Evolutionary conservation across 331 rosid genomes (phyloP).

Genomic region (Quercus phellos): DNA sequence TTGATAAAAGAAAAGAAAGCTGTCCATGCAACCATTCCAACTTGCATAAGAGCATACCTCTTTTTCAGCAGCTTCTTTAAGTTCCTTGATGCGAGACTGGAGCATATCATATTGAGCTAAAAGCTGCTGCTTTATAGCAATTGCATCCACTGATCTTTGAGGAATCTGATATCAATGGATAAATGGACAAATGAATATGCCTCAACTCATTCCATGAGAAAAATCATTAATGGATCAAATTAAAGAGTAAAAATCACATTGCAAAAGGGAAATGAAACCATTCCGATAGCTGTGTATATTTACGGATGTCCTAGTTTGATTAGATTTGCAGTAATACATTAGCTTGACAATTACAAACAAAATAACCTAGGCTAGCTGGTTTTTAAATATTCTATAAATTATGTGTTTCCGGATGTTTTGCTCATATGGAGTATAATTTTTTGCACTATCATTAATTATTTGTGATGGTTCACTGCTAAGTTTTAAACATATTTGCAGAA

Average conservation of each 20-base stretch:
- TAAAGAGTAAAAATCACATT: not conserved
- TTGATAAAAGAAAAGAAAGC: not conserved
- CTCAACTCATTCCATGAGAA: slow-evolving; percentile 15
- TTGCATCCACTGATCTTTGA: slow-evolving; percentile 62
- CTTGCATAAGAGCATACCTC: slow-evolving; percentile 50
- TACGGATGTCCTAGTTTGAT: not conserved
- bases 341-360: not conserved
- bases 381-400: not conserved
- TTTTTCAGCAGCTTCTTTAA: slow-evolving; percentile 82
- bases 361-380: not conserved
- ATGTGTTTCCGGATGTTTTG: not conserved
- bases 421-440: not conserved
- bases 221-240: not conserved
- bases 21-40: slow-evolving; percentile 15
- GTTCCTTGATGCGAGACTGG: slow-evolving; percentile 79
- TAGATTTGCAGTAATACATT: not conserved
- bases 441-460: not conserved
- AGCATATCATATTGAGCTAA: slow-evolving; percentile 87
- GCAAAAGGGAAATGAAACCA: slow-evolving; percentile 3
- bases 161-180: slow-evolving; percentile 59
- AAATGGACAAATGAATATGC: slow-evolving; percentile 13
- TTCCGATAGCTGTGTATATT: not conserved
- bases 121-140: slow-evolving; percentile 81
- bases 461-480: not conserved
- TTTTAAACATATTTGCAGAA: not conserved